These are phyloP conservation scores for Zygoascus flipseniorum DNA, from an alignment of 805 yeast genomes.

Conservation along the genomic window DNA sequence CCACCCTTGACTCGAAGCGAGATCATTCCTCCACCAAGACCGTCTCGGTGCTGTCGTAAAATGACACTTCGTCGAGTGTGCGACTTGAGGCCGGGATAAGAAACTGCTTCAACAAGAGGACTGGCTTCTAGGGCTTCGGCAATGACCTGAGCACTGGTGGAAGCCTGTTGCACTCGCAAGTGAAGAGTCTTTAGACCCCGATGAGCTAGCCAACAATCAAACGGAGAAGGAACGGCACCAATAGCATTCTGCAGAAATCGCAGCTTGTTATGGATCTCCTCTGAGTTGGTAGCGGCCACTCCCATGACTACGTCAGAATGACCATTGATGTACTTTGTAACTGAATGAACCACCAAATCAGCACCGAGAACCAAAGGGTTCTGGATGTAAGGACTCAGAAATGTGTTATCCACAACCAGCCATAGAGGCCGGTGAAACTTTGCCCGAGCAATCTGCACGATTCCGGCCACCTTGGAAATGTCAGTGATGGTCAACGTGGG, in stretches of 20 bases:
- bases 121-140: conserved; percentile 48
- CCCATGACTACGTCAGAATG: conserved; percentile 91
- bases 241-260: conserved; percentile 79
- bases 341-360: conserved; percentile 87
- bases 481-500: conserved; percentile 79
- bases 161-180: conserved; percentile 65
- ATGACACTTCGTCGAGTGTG: conserved; percentile 60
- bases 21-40: conserved; percentile 87
- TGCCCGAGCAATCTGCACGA: conserved; percentile 43
- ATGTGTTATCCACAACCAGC: conserved; percentile 81
- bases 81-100: conserved; percentile 73
- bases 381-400: conserved; percentile 78
- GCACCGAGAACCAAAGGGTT: conserved; percentile 79
- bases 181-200: conserved; percentile 85
- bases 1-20: conserved; percentile 83
- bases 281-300: conserved; percentile 61
- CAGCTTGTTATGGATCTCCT: conserved; percentile 50
- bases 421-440: conserved; percentile 36
- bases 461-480: conserved; percentile 50
- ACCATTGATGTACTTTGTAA: conserved; percentile 89
- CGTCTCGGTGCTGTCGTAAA: conserved; percentile 67
- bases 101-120: conserved; percentile 53
- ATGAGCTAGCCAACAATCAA: conserved; percentile 89
- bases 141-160: conserved; percentile 55
- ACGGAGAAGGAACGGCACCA: conserved; percentile 85